phyloP scores from a whole-genome alignment of 2,329 filamentous ascomycete genomes.

The Capronia americana region DNA sequence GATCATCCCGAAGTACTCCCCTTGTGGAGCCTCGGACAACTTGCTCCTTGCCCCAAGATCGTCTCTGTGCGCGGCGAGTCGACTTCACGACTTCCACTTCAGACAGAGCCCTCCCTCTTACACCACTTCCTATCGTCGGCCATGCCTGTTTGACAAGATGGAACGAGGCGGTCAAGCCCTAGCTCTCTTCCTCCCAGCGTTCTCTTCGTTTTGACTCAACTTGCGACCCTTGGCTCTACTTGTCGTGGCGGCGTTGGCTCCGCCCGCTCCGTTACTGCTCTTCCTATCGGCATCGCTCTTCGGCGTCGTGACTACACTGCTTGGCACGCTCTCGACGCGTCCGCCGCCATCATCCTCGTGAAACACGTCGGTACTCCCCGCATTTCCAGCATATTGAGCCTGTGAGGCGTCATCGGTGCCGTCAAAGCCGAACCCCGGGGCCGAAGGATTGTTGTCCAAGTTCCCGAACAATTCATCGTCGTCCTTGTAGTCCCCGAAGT shows the following conservation, averaged over 20 bases:
- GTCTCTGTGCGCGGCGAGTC: neutral
- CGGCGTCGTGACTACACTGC: constrained; percentile 53
- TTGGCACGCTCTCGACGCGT: constrained; percentile 52
- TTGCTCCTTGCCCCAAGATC: neutral
- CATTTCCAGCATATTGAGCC: constrained; percentile 22
- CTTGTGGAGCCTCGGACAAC: neutral
- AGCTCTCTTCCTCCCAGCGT: constrained; percentile 22
- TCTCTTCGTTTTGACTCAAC: constrained; percentile 23
- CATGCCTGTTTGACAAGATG: neutral
- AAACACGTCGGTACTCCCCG: constrained; percentile 29
- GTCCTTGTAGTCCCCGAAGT: constrained; percentile 40
- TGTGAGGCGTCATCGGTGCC: constrained; percentile 37
- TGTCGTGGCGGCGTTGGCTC: neutral
- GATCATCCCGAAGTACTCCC: neutral
- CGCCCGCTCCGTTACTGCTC: neutral
- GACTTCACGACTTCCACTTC: neutral
- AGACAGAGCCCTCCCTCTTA: neutral
- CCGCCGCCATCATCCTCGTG: constrained; percentile 41
- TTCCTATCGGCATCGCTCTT: constrained; percentile 31
- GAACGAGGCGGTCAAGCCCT: constrained; percentile 1
- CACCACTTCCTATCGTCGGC: neutral
- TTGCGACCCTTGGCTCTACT: constrained; percentile 27
- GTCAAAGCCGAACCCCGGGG: constrained; percentile 34
- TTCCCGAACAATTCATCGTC: constrained; percentile 52
- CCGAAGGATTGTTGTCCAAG: constrained; percentile 41